phyloP scores from a whole-genome alignment of 2,329 filamentous ascomycete species.

The Arthrobotrys entomopaga region DNA sequence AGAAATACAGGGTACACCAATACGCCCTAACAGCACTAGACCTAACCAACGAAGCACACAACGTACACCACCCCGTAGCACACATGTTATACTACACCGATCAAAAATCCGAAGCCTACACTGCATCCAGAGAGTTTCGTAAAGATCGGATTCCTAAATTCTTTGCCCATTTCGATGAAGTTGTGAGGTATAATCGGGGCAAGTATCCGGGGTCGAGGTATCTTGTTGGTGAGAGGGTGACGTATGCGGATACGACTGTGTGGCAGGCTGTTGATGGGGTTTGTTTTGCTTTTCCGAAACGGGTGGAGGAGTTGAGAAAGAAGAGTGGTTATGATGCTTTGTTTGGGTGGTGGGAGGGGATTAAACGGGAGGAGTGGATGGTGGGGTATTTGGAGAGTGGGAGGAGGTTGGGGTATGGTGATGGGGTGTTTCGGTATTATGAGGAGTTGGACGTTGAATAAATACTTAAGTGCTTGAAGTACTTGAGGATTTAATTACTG shows the following conservation, averaged over 20 bases:
- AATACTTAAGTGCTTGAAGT: neutral
- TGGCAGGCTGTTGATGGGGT: slow-evolving; percentile 76
- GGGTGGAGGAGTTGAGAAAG: slow-evolving; percentile 64
- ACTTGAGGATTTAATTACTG: neutral
- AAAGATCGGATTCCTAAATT: slow-evolving; percentile 76
- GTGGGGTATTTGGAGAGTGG: slow-evolving; percentile 76
- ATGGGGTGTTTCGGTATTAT: slow-evolving; percentile 78
- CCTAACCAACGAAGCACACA: slow-evolving; percentile 76
- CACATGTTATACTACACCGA: slow-evolving; percentile 74
- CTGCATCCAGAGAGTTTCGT: slow-evolving; percentile 70
- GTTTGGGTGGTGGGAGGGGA: slow-evolving; percentile 72
- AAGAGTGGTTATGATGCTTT: slow-evolving; percentile 64
- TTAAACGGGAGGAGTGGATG: slow-evolving; percentile 72
- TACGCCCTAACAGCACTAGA: slow-evolving; percentile 77
- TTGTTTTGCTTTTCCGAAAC: slow-evolving; percentile 76
- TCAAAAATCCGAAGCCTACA: slow-evolving; percentile 74
- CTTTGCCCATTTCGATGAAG: slow-evolving; percentile 75
- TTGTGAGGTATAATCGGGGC: slow-evolving; percentile 68
- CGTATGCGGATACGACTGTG: slow-evolving; percentile 77
- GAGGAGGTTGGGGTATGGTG: slow-evolving; percentile 70
- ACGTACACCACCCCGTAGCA: slow-evolving; percentile 78
- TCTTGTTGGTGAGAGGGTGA: slow-evolving; percentile 73
- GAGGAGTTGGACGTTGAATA: slow-evolving; percentile 72
- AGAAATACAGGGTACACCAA: slow-evolving; percentile 70
- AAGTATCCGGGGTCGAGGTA: slow-evolving; percentile 65